A percentile compares a stretch with the other conserved stretches of the same genome.
Conservation (phyloP, 495 filamentous ascomycete genomes). For the Lepidopterella palustris region DNA sequence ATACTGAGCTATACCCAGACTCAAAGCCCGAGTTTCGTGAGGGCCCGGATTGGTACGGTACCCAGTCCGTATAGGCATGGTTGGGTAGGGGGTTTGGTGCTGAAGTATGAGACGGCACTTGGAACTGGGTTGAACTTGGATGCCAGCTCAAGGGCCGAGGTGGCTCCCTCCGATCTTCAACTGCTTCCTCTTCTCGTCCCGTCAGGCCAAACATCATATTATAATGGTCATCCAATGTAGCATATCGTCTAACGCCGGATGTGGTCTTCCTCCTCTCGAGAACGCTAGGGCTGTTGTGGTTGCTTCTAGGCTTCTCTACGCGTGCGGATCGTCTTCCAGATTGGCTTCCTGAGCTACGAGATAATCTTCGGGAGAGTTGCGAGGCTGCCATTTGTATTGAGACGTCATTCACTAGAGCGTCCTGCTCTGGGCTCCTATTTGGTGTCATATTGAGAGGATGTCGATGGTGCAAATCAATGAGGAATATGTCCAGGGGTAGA, state of each 20-base stretch:
- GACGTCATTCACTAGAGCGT: conserved; percentile 7
- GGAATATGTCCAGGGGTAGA: background rate
- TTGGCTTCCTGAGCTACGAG: conserved; percentile 20
- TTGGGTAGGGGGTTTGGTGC: background rate
- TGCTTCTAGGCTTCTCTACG: conserved; percentile 28
- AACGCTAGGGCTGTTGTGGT: conserved; percentile 23
- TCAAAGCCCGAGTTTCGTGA: conserved; percentile 13
- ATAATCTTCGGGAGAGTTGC: conserved; percentile 18
- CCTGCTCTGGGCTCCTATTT: conserved; percentile 9
- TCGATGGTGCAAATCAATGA: conserved; percentile 1
- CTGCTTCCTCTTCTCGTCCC: conserved; percentile 11
- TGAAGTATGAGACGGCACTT: conserved; percentile 9
- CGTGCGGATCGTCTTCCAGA: conserved; percentile 13
- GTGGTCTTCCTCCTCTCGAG: conserved; percentile 27
- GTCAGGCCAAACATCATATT: conserved; percentile 28
- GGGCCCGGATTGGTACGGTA: background rate
- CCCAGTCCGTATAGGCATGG: background rate
- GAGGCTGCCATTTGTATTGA: conserved; percentile 16
- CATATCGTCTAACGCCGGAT: conserved; percentile 20
- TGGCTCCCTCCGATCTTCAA: background rate
- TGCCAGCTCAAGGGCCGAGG: conserved; percentile 28
- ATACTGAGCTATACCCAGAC: conserved; percentile 25
- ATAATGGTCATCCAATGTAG: conserved; percentile 28
- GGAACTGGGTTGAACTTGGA: conserved; percentile 23
- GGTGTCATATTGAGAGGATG: conserved; percentile 12